phyloP scores from a whole-genome alignment of 2,329 filamentous ascomycete species.

The Phyllosticta capitalensis region DNA sequence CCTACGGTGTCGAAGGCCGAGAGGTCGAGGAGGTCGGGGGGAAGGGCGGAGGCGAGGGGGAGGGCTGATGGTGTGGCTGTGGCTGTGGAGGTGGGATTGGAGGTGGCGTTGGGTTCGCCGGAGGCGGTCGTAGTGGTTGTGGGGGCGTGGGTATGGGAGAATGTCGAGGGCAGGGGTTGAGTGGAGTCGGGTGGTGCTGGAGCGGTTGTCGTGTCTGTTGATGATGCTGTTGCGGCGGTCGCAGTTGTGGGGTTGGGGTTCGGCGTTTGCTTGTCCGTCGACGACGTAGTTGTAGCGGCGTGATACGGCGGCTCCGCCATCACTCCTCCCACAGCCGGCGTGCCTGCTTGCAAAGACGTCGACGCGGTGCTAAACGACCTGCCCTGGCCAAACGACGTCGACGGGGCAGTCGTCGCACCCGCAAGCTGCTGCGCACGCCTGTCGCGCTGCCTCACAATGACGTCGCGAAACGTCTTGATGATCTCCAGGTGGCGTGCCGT shows the following conservation, averaged over 20 bases:
- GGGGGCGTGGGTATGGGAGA: not conserved
- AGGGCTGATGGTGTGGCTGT: slow-evolving; percentile 6
- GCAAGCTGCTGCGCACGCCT: slow-evolving; percentile 17
- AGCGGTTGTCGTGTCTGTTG: slow-evolving; percentile 21
- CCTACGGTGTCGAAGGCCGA: slow-evolving; percentile 25
- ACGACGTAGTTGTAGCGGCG: not conserved
- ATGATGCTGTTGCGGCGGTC: not conserved
- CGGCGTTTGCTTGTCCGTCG: not conserved
- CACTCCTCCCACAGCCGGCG: not conserved
- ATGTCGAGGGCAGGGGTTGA: slow-evolving; percentile 22
- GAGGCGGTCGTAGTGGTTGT: slow-evolving; percentile 1
- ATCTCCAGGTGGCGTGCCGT: slow-evolving; percentile 30
- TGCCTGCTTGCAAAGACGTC: slow-evolving; percentile 13
- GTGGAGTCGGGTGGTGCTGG: not conserved
- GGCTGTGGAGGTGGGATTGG: slow-evolving; percentile 20
- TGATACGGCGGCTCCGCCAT: slow-evolving; percentile 10
- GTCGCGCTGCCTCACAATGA: slow-evolving; percentile 23
- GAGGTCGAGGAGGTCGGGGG: slow-evolving; percentile 26
- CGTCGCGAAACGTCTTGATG: slow-evolving; percentile 29
- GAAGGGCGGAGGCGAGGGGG: slow-evolving; percentile 18
- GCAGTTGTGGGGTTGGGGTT: not conserved
- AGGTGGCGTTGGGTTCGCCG: slow-evolving; percentile 14
- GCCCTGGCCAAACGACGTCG: not conserved
- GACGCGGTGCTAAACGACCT: slow-evolving; percentile 19
- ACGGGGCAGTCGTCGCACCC: not conserved